phyloP scores from a whole-genome alignment of 2,329 filamentous ascomycete genomes.

The Zymoseptoria passerinii region DNA sequence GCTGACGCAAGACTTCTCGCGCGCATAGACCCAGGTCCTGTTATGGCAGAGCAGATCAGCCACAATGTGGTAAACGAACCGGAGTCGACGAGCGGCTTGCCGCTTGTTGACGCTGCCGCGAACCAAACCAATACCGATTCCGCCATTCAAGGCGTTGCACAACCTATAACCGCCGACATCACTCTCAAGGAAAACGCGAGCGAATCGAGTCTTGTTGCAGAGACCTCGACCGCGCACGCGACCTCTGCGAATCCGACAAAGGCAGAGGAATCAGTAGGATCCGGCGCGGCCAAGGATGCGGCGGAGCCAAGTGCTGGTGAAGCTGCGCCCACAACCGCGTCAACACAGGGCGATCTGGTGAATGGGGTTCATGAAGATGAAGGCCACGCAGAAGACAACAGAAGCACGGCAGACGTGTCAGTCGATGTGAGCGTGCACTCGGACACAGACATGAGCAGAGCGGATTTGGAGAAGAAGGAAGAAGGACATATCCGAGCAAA shows the following conservation, averaged over 20 bases:
- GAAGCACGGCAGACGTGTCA: slow-evolving; percentile 54
- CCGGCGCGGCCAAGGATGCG: slow-evolving; percentile 13
- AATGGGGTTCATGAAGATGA: slow-evolving; percentile 28
- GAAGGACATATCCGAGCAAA: slow-evolving; percentile 47
- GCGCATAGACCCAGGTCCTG: slow-evolving; percentile 36
- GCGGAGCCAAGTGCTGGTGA: slow-evolving; percentile 29
- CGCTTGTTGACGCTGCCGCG: slow-evolving; percentile 58
- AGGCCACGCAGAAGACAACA: slow-evolving; percentile 42
- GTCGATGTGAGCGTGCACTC: slow-evolving; percentile 66
- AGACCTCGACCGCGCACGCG: slow-evolving; percentile 12
- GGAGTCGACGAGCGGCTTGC: slow-evolving; percentile 55
- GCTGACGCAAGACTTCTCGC: slow-evolving; percentile 12
- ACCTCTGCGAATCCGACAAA: slow-evolving; percentile 4
- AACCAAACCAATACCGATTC: slow-evolving; percentile 45
- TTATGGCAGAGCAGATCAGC: slow-evolving; percentile 64
- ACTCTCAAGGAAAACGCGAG: slow-evolving; percentile 35
- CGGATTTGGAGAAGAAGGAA: slow-evolving; percentile 45
- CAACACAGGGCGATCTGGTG: slow-evolving; percentile 8
- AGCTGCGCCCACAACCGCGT: slow-evolving; percentile 12
- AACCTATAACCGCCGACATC: slow-evolving; percentile 19
- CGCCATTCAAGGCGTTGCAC: slow-evolving; percentile 41
- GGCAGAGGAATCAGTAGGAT: slow-evolving; percentile 5
- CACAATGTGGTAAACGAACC: slow-evolving; percentile 65
- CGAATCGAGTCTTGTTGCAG: slow-evolving; percentile 12
- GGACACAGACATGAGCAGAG: slow-evolving; percentile 63